Base-by-base conservation (phyloP, 495 filamentous ascomycete species). In the Haplographium delicatum region DNA sequence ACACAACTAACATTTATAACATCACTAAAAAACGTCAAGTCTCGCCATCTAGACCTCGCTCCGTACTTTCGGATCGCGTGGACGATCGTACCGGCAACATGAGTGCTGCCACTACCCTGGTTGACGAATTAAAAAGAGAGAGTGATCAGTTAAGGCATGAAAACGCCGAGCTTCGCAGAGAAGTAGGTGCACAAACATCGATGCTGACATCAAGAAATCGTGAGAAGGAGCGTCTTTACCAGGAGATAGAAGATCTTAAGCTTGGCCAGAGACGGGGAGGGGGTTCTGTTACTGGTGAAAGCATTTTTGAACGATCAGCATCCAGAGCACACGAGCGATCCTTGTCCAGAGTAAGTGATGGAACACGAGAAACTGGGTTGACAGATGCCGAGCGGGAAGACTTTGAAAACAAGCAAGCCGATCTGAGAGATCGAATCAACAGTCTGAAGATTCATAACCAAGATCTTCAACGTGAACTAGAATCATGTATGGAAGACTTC, bases 201-300 rank as follows among this genome's bases (percentile, higher is more conserved):
- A 98, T 97, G 91, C 80, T 98, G 6, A 96, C 94, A 4, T 96
- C 93, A 26, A 79, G 93, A 5, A 96, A 97, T 58, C 81, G 89
- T 26, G 93, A 98, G 64, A 91, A 93, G 61, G 91, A 96, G 58
- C 84, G 90, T 3, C 74, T 98, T 13, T 94, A 96, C 61, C 88
- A 95, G 52, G 93, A 98, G 62, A 98, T 96, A 37, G 93, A 98
- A 68, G 89, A 96, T 46, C 76, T 97, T 41, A 98, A 97, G 62
- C 78, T 97, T 51, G 80, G 82, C 3, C 82, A 89, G 53, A 82
- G 89, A 11, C 80, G 85, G 39, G 79, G 76, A 20, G 83, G 65
- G 1, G 69, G 72, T 4, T 72, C 72, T 2, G 71, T 90, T 13
- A 81, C 91, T 7, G 85, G 90, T 13, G 93, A 98, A 51, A 94